Percentiles rank a stretch among this genome's conserved stretches.
These are phyloP conservation scores for Leccinum pellstonianum DNA, from an alignment of 768 basidiomycete species.

Conservation along the genomic window DNA sequence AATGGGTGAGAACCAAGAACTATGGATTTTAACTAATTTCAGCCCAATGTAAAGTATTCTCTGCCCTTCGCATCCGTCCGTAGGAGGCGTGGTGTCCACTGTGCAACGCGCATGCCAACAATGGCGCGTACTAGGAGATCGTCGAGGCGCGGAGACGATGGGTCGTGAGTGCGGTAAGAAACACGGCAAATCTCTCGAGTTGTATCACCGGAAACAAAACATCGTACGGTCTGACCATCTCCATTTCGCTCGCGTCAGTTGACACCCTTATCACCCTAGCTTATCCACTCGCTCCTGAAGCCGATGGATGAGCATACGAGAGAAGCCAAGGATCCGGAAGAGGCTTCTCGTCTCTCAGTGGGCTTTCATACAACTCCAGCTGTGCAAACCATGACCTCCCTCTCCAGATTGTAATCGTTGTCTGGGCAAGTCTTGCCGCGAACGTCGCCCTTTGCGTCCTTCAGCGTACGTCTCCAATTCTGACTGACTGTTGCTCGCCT, in stretches of 20 bases:
- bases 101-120: background rate
- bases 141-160: slow-evolving; percentile 9
- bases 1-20: background rate
- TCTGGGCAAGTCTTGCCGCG: slow-evolving; percentile 74
- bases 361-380: slow-evolving; percentile 20
- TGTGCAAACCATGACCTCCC: background rate
- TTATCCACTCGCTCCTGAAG: slow-evolving; percentile 85
- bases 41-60: slow-evolving; percentile 6
- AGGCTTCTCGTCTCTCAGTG: slow-evolving; percentile 65
- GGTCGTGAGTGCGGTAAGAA: background rate
- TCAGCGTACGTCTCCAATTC: slow-evolving; percentile 47
- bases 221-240: too few species aligned
- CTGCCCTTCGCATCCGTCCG: background rate
- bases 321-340: slow-evolving; percentile 72
- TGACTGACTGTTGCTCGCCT: background rate
- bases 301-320: slow-evolving; percentile 77
- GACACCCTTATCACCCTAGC: slow-evolving; percentile 40
- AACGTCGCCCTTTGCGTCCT: slow-evolving; percentile 75
- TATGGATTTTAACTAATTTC: background rate
- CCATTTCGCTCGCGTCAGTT: too few species aligned
- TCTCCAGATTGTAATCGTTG: slow-evolving; percentile 78
- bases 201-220: too few species aligned
- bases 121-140: slow-evolving; percentile 3
- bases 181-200: too few species aligned
- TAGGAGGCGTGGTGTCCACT: slow-evolving; percentile 2